These are phyloP conservation scores for Heliosperma pusillum DNA, from an alignment of 148 eudicot genomes.

Conservation along the genomic window DNA sequence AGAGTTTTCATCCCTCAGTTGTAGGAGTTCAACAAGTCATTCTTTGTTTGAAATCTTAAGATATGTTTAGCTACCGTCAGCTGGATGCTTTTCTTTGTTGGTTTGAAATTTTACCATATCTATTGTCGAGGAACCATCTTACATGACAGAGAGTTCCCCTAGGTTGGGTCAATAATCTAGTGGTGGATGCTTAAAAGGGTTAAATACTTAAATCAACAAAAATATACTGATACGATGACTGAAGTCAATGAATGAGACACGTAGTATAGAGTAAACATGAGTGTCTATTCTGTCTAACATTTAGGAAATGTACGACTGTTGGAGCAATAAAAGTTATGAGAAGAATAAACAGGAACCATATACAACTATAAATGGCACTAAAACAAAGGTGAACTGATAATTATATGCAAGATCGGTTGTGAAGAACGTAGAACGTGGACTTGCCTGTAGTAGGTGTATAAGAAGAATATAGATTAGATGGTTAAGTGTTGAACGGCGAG, in stretches of 20 bases:
- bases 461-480: no score
- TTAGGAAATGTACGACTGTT: background rate
- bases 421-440: no score
- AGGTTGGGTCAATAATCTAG: no score
- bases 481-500: no score
- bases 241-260: background rate
- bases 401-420: background rate
- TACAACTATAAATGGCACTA: background rate
- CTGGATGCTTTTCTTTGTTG: background rate
- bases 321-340: background rate
- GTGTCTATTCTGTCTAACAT: background rate
- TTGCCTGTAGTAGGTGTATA: no score
- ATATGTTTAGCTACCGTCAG: background rate
- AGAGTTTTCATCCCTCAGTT: background rate
- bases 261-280: background rate
- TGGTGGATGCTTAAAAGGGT: background rate
- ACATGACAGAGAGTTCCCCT: background rate
- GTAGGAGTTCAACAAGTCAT: background rate
- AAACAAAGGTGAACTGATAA: background rate
- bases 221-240: background rate
- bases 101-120: background rate
- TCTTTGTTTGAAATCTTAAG: background rate
- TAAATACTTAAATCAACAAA: background rate
- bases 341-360: background rate
- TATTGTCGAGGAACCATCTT: background rate